Percentiles rank a stretch among this genome's conserved stretches.
phyloP scores from a whole-genome alignment of 192 early-diverging fungal genomes.

The Coemansia sp. region DNA sequence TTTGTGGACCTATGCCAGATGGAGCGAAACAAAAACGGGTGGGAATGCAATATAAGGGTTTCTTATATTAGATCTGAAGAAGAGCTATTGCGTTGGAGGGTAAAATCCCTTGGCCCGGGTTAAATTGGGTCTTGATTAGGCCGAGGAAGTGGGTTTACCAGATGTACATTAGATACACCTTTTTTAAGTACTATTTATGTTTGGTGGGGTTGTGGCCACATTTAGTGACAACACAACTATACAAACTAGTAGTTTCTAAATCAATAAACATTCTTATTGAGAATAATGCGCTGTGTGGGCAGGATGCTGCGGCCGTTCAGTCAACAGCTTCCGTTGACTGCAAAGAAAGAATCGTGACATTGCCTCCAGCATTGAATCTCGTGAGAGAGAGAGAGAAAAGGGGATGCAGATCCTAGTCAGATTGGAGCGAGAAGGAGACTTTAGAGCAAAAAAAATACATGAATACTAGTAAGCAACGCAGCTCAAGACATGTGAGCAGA shows the following conservation, averaged over 20 bases:
- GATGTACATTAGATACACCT: not conserved
- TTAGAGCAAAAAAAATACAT: too few relatives aligned
- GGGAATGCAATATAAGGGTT: not conserved
- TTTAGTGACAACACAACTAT: too few relatives aligned
- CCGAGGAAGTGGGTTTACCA: not conserved
- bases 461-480: too few relatives aligned
- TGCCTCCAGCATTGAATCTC: not conserved
- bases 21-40: not conserved
- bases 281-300: not conserved
- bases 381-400: not conserved
- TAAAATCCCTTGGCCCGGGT: not conserved
- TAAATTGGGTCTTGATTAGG: not conserved
- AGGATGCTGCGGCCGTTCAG: not conserved
- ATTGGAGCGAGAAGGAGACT: too few relatives aligned
- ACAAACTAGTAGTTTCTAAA: too few relatives aligned
- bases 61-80: too few relatives aligned
- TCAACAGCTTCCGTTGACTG: not conserved
- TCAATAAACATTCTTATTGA: too few relatives aligned
- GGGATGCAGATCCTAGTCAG: too few relatives aligned
- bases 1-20: not conserved
- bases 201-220: too few relatives aligned
- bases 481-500: not conserved
- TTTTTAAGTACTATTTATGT: too few relatives aligned
- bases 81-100: too few relatives aligned
- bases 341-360: not conserved